phyloP scores from a whole-genome alignment of 176 grass and related monocot genomes.

The Phoenix dactylifera region DNA sequence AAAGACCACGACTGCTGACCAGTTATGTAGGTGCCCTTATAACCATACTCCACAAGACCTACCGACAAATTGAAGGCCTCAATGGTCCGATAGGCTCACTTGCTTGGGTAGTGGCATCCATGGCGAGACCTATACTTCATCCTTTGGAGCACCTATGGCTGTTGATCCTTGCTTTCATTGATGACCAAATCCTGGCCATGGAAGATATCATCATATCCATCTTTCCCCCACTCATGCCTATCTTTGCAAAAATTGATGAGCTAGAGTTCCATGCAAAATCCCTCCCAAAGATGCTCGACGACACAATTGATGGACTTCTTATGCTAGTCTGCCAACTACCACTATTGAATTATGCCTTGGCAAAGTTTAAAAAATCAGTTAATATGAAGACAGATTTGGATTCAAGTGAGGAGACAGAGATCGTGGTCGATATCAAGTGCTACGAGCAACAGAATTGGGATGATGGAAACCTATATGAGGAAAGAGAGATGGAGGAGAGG shows the following conservation, averaged over 20 bases:
- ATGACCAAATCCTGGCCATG: conserved; percentile 2
- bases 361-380: not conserved
- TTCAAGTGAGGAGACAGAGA: not conserved
- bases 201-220: conserved; percentile 15
- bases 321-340: not conserved
- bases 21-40: conserved; percentile 7
- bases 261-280: conserved; percentile 18
- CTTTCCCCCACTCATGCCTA: not conserved
- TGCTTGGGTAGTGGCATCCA: conserved; percentile 5
- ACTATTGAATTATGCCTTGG: not conserved
- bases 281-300: conserved; percentile 18
- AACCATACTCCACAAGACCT: conserved; percentile 5
- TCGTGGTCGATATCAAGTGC: too few species aligned
- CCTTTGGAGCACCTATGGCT: conserved; percentile 24
- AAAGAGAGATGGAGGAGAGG: not conserved
- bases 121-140: conserved; percentile 7
- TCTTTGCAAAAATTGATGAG: conserved; percentile 10
- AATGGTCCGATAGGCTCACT: conserved; percentile 13
- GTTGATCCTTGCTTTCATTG: conserved; percentile 14
- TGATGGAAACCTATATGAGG: too few species aligned
- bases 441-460: too few species aligned
- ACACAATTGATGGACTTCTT: conserved; percentile 6
- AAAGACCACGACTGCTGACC: conserved; percentile 18
- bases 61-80: conserved; percentile 18
- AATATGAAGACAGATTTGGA: not conserved